phyloP scores from a whole-genome alignment of 139 green algal species.

The Auxenochlorella pyrenoidosa region DNA sequence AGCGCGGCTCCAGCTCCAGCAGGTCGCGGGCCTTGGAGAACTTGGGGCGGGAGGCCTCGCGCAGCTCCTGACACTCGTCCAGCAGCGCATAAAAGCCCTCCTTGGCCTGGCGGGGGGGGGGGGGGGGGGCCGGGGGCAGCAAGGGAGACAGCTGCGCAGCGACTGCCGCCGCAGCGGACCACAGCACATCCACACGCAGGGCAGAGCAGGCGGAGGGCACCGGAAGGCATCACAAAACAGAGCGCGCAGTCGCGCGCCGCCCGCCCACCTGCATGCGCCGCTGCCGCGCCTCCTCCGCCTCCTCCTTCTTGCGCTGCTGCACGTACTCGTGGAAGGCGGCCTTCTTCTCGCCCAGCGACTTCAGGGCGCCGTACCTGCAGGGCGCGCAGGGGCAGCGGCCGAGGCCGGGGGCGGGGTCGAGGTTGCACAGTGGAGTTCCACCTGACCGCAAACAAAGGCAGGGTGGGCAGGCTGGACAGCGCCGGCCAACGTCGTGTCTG shows the following conservation, averaged over 20 bases:
- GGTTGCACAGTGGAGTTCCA: too few relatives aligned
- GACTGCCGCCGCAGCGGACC: too few relatives aligned
- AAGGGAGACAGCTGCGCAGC: too few relatives aligned
- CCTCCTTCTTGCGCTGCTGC: constrained; percentile 71
- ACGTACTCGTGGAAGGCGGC: constrained; percentile 93
- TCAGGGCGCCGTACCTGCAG: constrained; percentile 84
- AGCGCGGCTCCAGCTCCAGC: constrained; percentile 75
- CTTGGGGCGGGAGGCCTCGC: constrained; percentile 30
- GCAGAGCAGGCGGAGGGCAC: too few relatives aligned
- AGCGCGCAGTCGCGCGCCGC: too few relatives aligned
- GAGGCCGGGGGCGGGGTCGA: too few relatives aligned
- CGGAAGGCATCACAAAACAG: too few relatives aligned
- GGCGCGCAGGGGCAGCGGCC: background rate
- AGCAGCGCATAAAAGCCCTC: constrained; percentile 83
- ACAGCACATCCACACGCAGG: too few relatives aligned
- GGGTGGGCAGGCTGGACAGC: too few relatives aligned
- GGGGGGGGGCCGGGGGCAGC: background rate
- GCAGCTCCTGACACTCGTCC: constrained; percentile 59
- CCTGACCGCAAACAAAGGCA: too few relatives aligned
- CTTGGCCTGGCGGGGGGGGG: constrained; percentile 41
- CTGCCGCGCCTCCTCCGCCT: constrained; percentile 80
- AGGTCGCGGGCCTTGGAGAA: constrained; percentile 60
- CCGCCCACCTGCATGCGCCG: constrained; percentile 36
- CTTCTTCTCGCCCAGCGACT: constrained; percentile 92
- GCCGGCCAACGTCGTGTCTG: too few relatives aligned